Base-by-base conservation (phyloP, 805 yeast genomes). In the Kuraishia piskuri region DNA sequence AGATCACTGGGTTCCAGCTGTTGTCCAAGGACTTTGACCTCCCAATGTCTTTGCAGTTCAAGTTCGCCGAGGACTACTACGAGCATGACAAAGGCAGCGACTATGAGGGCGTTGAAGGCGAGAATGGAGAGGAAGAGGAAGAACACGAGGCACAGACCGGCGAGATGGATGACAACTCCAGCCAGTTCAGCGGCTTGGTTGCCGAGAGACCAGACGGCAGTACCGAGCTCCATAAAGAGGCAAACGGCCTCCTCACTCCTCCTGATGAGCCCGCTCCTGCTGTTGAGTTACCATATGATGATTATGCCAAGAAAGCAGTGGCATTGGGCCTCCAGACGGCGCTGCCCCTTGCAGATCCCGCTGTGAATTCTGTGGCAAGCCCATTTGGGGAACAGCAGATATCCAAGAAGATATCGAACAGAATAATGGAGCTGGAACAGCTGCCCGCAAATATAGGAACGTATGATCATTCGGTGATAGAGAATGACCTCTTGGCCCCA, bases 371-470 rank as follows among this genome's bases (percentile, higher is more conserved):
- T 3, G 74, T 82, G 50, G 88, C 88, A 2, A 70, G 72, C 46
- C 64, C 69, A 31, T 68, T 71, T 52, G 70, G 77, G 5, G 94
- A 88, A 66, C 73, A 73, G 46, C 66, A 75, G 8, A 74, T 86
- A 12, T 68, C 78, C 4, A 66, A 75, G 22, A 82, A 82, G 55
- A 77, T 87, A 20, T 73, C 79, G 6, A 74, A 75, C 50, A 75
- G 92, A 65, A 70, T 86, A 17, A 64, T 69, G 23, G 86, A 84
- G 57, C 68, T 88, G 55, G 90, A 86, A 63, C 73, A 68, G 51
- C 61, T 87, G 17, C 94, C 95, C 2, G 79, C 87, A 2, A 86
- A 84, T 59, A 61, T 88, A 51, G 92, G 91, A 23, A 75, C 88
- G 2, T 82, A 75, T 50, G 78, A 79, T 56, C 61, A 69, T 1